Percentiles rank a stretch among this genome's conserved stretches.
Conservation (phyloP, 352 stramenopile species). For the Phytopythium montanum region DNA sequence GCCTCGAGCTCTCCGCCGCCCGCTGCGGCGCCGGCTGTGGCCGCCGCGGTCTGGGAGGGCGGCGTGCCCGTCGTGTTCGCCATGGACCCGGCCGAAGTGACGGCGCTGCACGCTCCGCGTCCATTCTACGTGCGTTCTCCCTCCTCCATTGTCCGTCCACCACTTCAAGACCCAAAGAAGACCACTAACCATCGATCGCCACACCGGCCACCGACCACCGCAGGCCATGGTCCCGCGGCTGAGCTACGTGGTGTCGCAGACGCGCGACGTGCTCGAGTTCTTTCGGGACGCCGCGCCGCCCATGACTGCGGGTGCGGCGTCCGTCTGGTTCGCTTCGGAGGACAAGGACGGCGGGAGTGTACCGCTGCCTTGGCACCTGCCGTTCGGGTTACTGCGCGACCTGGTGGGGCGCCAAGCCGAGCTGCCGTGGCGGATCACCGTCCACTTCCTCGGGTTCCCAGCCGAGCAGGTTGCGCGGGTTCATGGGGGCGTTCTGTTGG, state of each 20-base stretch:
- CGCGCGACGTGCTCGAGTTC: slow-evolving; percentile 71
- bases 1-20: not conserved
- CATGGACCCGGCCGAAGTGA: slow-evolving; percentile 72
- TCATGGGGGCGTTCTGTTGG: not conserved
- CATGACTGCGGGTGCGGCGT: slow-evolving; percentile 42
- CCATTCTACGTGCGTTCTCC: slow-evolving; percentile 69
- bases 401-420: slow-evolving; percentile 17
- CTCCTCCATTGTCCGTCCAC: too few species aligned
- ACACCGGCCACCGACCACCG: too few species aligned
- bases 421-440: slow-evolving; percentile 66
- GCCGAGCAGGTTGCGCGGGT: slow-evolving; percentile 27
- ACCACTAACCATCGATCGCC: too few species aligned
- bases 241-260: slow-evolving; percentile 75
- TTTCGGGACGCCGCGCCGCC: slow-evolving; percentile 71
- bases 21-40: slow-evolving; percentile 6
- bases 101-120: slow-evolving; percentile 68
- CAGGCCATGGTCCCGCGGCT: slow-evolving; percentile 81
- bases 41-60: slow-evolving; percentile 56
- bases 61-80: slow-evolving; percentile 72
- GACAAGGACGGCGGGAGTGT: slow-evolving; percentile 19
- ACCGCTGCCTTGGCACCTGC: slow-evolving; percentile 77
- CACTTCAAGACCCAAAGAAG: too few species aligned
- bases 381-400: slow-evolving; percentile 72
- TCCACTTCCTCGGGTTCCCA: slow-evolving; percentile 81
- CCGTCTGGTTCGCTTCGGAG: slow-evolving; percentile 67